A percentile compares a stretch with the other conserved stretches of the same genome.
Conservation (phyloP, 108 stramenopile species). For the Discostella stelligeroides region DNA sequence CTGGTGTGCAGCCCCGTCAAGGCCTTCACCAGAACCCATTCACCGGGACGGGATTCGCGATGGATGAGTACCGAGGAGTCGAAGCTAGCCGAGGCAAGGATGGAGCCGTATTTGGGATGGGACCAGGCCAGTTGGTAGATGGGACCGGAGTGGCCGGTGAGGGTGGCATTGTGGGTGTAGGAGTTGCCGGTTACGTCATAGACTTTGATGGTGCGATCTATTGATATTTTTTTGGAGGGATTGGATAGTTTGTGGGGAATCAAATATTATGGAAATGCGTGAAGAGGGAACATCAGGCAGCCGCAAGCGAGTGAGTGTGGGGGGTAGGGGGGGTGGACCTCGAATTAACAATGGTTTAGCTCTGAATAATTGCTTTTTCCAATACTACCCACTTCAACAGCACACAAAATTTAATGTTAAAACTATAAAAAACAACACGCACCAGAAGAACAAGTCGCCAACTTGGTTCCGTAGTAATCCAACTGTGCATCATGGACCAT, state of each 20-base stretch:
- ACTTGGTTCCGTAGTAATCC: slow-evolving; percentile 94
- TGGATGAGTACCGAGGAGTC: slow-evolving; percentile 89
- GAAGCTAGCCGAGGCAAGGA: slow-evolving; percentile 90
- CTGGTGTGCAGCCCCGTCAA: slow-evolving; percentile 64
- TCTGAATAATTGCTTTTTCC: too few species aligned
- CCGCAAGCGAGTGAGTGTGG: too few species aligned
- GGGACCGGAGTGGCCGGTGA: slow-evolving; percentile 90
- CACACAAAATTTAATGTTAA: not conserved
- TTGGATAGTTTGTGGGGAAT: too few species aligned
- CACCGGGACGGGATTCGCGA: slow-evolving; percentile 78
- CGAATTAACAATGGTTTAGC: too few species aligned
- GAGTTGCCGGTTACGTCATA: slow-evolving; percentile 86
- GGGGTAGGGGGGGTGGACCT: too few species aligned
- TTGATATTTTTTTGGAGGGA: not conserved
- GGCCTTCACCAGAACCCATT: slow-evolving; percentile 82
- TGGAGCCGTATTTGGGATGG: slow-evolving; percentile 91
- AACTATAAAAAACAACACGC: slow-evolving; percentile 11
- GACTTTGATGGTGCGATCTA: slow-evolving; percentile 92
- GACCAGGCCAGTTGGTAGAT: slow-evolving; percentile 96
- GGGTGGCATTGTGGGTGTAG: slow-evolving; percentile 80
- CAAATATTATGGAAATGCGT: too few species aligned
- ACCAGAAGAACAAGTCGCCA: slow-evolving; percentile 93
- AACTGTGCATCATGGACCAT: slow-evolving; percentile 94
- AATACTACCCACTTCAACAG: too few species aligned
- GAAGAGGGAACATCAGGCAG: too few species aligned